These are phyloP conservation scores for Monosporascus sp. DNA, from an alignment of 2,329 filamentous ascomycete genomes.

Conservation along the genomic window DNA sequence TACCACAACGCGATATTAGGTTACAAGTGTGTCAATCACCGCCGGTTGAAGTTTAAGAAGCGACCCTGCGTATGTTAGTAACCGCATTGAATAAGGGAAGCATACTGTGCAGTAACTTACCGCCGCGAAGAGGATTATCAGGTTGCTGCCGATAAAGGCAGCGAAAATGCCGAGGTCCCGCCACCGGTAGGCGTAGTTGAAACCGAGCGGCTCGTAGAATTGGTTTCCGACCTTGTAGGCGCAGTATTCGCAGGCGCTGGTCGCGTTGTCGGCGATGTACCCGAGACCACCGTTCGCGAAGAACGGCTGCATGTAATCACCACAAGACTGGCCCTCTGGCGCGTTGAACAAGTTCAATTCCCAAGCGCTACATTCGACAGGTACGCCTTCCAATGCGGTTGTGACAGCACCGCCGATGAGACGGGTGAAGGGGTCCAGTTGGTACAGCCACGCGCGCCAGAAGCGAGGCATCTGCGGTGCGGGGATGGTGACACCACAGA, in stretches of 20 bases:
- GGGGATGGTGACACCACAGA: slow-evolving; percentile 83
- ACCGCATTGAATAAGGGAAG: slow-evolving; percentile 53
- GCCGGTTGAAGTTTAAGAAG: slow-evolving; percentile 50
- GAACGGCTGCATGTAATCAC: slow-evolving; percentile 69
- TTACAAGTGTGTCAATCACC: slow-evolving; percentile 26
- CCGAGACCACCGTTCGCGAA: slow-evolving; percentile 64
- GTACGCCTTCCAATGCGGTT: slow-evolving; percentile 64
- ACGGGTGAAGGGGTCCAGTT: slow-evolving; percentile 78
- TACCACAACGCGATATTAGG: not conserved
- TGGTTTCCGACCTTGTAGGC: slow-evolving; percentile 75
- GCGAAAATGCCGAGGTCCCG: slow-evolving; percentile 74
- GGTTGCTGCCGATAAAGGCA: slow-evolving; percentile 72
- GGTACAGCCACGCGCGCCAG: slow-evolving; percentile 76
- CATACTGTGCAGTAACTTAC: slow-evolving; percentile 57
- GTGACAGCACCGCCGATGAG: slow-evolving; percentile 76
- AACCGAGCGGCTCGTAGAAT: slow-evolving; percentile 65
- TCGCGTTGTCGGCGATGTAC: slow-evolving; percentile 64
- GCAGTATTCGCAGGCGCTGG: slow-evolving; percentile 71
- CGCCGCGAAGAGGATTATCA: slow-evolving; percentile 54
- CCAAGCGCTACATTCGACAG: slow-evolving; percentile 52
- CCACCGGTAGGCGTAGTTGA: slow-evolving; percentile 68
- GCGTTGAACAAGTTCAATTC: slow-evolving; percentile 68
- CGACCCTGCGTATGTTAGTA: slow-evolving; percentile 32
- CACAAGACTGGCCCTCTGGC: slow-evolving; percentile 62
- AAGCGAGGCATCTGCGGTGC: slow-evolving; percentile 71